Conservation (phyloP, 768 basidiomycete species). For the Hygrocybe punicea region DNA sequence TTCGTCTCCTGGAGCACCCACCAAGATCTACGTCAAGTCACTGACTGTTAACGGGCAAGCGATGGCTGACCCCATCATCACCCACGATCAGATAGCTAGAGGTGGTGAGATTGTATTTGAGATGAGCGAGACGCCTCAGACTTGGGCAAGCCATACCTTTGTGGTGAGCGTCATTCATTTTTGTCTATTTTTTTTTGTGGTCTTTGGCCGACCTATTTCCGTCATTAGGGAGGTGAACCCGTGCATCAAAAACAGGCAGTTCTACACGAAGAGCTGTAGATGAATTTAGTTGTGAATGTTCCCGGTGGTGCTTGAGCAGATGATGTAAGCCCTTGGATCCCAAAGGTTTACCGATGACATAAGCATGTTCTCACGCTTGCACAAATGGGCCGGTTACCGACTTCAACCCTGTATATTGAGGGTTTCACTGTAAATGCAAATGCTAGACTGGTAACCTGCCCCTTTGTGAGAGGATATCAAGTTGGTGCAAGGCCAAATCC, state of each 20-base stretch:
- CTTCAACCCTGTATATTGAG: no score
- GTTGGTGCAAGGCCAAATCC: no score
- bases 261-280: background rate
- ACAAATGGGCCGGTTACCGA: no score
- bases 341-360: no score
- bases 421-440: no score
- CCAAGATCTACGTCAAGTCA: slow-evolving; percentile 58
- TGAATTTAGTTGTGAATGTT: no score
- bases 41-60: slow-evolving; percentile 53
- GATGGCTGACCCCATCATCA: slow-evolving; percentile 47
- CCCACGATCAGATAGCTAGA: slow-evolving; percentile 55
- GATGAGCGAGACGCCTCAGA: slow-evolving; percentile 53
- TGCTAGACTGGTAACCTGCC: no score
- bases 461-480: no score
- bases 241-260: background rate
- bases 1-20: slow-evolving; percentile 52
- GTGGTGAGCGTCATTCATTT: background rate
- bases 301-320: no score
- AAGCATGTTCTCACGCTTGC: no score
- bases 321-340: no score
- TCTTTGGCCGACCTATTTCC: background rate
- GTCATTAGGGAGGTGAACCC: background rate
- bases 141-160: background rate
- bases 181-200: background rate
- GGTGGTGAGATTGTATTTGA: slow-evolving; percentile 61